These are phyloP conservation scores for Candida tetrigidarum DNA, from an alignment of 1,139 yeast genomes.

Conservation along the genomic window DNA sequence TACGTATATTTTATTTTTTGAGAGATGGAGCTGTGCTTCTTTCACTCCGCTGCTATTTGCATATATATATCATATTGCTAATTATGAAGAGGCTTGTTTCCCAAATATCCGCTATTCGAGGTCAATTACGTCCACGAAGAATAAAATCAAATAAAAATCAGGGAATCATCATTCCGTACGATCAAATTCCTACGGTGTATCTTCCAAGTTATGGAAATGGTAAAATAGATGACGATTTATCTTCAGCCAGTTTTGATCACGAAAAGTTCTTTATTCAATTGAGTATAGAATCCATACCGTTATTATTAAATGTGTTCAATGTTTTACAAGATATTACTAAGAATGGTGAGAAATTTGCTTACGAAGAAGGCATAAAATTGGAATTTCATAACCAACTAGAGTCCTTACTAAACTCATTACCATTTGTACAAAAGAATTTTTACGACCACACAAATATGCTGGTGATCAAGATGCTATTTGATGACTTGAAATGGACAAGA, in stretches of 20 bases:
- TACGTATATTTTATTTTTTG: too few relatives aligned
- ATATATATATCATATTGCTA: background rate
- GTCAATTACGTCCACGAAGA: conserved; percentile 1
- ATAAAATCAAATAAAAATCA: background rate
- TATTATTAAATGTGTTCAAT: conserved; percentile 9
- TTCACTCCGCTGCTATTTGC: background rate
- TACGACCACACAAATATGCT: conserved; percentile 2
- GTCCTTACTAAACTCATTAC: conserved; percentile 1
- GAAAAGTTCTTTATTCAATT: background rate
- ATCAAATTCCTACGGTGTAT: conserved; percentile 8
- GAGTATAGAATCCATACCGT: conserved; percentile 5
- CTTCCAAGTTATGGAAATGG: conserved; percentile 6
- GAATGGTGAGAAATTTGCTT: conserved; percentile 3
- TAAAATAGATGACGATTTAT: background rate
- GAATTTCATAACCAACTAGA: conserved; percentile 12
- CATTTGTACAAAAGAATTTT: conserved; percentile 3
- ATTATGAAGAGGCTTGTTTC: conserved; percentile 1
- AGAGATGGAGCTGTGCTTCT: background rate
- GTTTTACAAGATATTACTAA: conserved; percentile 6
- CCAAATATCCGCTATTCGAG: conserved; percentile 1
- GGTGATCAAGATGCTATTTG: conserved; percentile 6
- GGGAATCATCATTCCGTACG: background rate
- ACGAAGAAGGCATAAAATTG: conserved; percentile 5
- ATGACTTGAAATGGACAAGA: conserved; percentile 10
- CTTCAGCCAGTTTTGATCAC: conserved; percentile 4